Base-by-base conservation (phyloP, 768 basidiomycete genomes). In the Xerocomellus amylosporus region DNA sequence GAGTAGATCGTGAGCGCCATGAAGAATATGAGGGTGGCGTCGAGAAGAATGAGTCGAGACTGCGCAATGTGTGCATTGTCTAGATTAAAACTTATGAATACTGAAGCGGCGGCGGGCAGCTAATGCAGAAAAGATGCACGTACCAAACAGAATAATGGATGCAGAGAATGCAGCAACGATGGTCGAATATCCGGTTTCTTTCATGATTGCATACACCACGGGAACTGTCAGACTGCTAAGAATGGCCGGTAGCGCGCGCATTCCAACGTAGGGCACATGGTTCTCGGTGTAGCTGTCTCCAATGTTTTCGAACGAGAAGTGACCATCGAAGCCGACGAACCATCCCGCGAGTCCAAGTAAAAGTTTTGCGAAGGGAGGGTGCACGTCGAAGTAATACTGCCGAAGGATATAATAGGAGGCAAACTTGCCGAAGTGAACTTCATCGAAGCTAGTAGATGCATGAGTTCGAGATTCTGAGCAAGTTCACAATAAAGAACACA, bases 341-440 rank as follows among this genome's bases (percentile, higher is more conserved):
- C 93, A 98, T 58, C 93, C 97, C 28, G 91, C 90, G 33, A 97
- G 80, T 39, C 87, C 97, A 65, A 96, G 92, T 24, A 99, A 79
- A 56, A 99, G 81, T 71, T 99, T 99, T 39, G 97, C 95, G 48
- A 98, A 83, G 2, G 97, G 97, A 36, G 97, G 97, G 65, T 99
- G 97, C 8, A 99, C 96, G 69, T 99, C 97, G 77, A 99, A 99
- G 75, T 98, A 98, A 76, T 98, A 99, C 73, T 97, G 84, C 59
- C 96, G 82, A 43, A 76, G 76, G 67, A 98, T 86, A 73, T 99
- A 99, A 73, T 93, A 90, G 6, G 91, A 84, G 13, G 97, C 95
- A 69, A 99, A 99, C 73, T 98, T 97, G 58, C 96, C 96, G 68
- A 98, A 98, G 68, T 98, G 96, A 13, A 98, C 96, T 74, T 98